Conservation (phyloP, 345 rosid genomes). For the Kernera saxatilis region DNA sequence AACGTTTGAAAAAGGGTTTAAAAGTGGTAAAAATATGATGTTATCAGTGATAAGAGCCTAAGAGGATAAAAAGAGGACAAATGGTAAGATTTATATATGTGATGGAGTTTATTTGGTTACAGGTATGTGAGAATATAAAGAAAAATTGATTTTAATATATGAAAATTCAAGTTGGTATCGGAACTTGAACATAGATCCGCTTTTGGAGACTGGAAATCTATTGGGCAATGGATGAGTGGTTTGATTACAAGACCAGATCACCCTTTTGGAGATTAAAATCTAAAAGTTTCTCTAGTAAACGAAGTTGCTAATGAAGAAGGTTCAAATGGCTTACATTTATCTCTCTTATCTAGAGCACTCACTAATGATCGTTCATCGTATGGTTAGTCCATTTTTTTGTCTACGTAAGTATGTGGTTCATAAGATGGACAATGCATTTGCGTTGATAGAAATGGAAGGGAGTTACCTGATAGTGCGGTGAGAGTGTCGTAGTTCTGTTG, state of each 20-base stretch:
- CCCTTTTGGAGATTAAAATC: slow-evolving; percentile 49
- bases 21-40: no score
- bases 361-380: slow-evolving; percentile 12
- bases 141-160: slow-evolving; percentile 39
- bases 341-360: slow-evolving; percentile 35
- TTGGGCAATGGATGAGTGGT: slow-evolving; percentile 44
- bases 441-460: slow-evolving; percentile 28
- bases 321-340: slow-evolving; percentile 52
- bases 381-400: slow-evolving; percentile 22
- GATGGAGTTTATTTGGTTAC: slow-evolving; percentile 51
- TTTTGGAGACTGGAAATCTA: slow-evolving; percentile 44
- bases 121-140: slow-evolving; percentile 49
- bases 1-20: no score
- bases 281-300: slow-evolving; percentile 55
- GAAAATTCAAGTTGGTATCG: slow-evolving; percentile 52
- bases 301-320: slow-evolving; percentile 60
- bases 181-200: slow-evolving; percentile 46
- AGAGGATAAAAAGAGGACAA: slow-evolving; percentile 28
- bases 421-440: slow-evolving; percentile 30
- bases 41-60: slow-evolving; percentile 58
- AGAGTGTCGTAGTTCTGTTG: slow-evolving; percentile 33
- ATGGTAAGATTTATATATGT: slow-evolving; percentile 41
- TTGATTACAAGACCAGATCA: slow-evolving; percentile 35
- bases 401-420: neutral
- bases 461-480: slow-evolving; percentile 39